A percentile compares a stretch with the other conserved stretches of the same genome.
phyloP scores from a whole-genome alignment of 345 rosid species.

The Physaria fendleri region DNA sequence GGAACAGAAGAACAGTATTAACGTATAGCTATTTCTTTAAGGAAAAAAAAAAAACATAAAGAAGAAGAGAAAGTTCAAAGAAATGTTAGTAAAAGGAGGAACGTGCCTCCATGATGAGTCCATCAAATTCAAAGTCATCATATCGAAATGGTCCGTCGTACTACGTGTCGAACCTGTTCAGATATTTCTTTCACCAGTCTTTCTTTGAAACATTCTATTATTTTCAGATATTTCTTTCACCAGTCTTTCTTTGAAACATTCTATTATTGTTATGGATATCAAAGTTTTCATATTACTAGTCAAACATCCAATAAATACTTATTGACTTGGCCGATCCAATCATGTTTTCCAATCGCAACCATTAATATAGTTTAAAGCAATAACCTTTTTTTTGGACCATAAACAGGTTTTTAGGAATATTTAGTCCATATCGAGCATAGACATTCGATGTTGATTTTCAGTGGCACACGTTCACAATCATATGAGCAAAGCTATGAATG shows the following conservation, averaged over 20 bases:
- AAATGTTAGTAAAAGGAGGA: slow-evolving; percentile 8
- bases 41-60: neutral
- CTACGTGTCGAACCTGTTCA: slow-evolving; percentile 22
- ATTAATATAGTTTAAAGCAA: neutral
- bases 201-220: slow-evolving; percentile 15
- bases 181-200: slow-evolving; percentile 16
- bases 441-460: slow-evolving; percentile 13
- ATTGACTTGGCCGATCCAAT: slow-evolving; percentile 4
- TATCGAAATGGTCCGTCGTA: slow-evolving; percentile 26
- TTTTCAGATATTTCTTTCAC: too few relatives aligned
- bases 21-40: neutral
- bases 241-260: slow-evolving; percentile 18
- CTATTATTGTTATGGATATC: neutral
- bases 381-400: neutral
- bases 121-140: slow-evolving; percentile 26
- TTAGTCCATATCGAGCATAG: slow-evolving; percentile 9
- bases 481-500: slow-evolving; percentile 1
- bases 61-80: slow-evolving; percentile 23
- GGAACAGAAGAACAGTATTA: slow-evolving; percentile 25
- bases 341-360: slow-evolving; percentile 17
- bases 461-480: slow-evolving; percentile 22
- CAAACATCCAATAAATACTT: slow-evolving; percentile 14
- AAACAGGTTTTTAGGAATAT: neutral
- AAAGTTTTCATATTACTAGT: slow-evolving; percentile 16
- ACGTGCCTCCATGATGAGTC: slow-evolving; percentile 35